A percentile compares a stretch with the other conserved stretches of the same genome.
Conservation (phyloP, 495 filamentous ascomycete genomes). For the Penicillium egyptiacum region DNA sequence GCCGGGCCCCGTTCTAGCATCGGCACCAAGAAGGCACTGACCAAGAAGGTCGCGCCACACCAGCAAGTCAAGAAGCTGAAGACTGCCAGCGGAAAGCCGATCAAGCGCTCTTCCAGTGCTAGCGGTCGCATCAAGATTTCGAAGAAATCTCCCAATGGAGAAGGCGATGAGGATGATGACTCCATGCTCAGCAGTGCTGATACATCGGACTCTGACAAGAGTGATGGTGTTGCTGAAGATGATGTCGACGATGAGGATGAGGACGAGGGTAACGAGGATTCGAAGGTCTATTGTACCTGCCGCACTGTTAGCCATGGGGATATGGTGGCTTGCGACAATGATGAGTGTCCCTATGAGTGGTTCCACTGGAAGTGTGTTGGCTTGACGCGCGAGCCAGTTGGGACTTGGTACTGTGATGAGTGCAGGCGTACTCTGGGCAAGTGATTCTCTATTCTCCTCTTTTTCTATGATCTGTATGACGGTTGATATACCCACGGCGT, state of each 20-base stretch:
- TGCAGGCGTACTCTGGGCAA: conserved; percentile 66
- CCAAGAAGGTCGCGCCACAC: conserved; percentile 68
- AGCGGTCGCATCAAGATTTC: conserved; percentile 43
- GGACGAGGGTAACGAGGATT: conserved; percentile 85
- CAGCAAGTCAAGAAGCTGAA: conserved; percentile 60
- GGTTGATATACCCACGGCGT: conserved; percentile 27
- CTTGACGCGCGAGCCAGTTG: conserved; percentile 81
- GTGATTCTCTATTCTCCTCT: conserved; percentile 18
- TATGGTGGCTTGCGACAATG: conserved; percentile 98
- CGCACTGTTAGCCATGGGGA: conserved; percentile 91
- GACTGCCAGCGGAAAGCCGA: conserved; percentile 50
- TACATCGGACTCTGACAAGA: conserved; percentile 50
- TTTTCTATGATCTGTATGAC: conserved; percentile 13
- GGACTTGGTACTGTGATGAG: conserved; percentile 88
- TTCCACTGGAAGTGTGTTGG: conserved; percentile 98
- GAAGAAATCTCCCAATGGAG: conserved; percentile 61
- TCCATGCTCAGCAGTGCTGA: conserved; percentile 55
- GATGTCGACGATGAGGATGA: conserved; percentile 70
- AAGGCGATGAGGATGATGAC: conserved; percentile 66
- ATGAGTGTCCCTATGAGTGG: conserved; percentile 90
- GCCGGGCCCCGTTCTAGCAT: conserved; percentile 57
- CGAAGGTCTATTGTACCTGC: conserved; percentile 88
- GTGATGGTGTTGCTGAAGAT: conserved; percentile 43
- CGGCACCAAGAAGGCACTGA: conserved; percentile 51
- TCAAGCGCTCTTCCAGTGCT: conserved; percentile 53